Evolutionary conservation across 345 rosid species (phyloP).

Genomic region (Hibiscus mutabilis): DNA sequence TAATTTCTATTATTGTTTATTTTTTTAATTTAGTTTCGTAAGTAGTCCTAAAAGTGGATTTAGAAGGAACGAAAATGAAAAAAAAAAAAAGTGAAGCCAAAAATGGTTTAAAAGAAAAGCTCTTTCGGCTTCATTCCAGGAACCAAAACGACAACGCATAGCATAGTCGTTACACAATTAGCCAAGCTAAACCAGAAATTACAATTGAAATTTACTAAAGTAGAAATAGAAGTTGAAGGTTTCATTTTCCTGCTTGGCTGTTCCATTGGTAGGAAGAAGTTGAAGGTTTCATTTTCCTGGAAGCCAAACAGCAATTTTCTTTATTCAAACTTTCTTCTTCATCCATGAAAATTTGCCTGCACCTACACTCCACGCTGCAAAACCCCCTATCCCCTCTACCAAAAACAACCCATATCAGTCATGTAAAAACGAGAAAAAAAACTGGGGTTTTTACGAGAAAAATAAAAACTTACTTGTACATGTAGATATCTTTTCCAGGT

Average conservation of each 20-base stretch:
- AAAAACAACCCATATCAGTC: not conserved
- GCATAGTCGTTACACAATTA: conserved; percentile 25
- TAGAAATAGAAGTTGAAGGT: no score
- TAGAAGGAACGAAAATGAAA: no score
- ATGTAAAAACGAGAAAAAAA: not conserved
- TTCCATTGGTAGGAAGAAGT: not conserved
- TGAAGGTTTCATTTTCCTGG: conserved; percentile 24
- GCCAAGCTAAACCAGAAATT: conserved; percentile 16
- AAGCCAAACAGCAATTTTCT: conserved; percentile 40
- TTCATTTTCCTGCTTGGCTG: no score
- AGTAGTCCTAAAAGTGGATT: no score
- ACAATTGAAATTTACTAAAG: not conserved
- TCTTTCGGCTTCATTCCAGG: conserved; percentile 26
- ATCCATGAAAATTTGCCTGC: conserved; percentile 75
- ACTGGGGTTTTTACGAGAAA: not conserved
- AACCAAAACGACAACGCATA: conserved; percentile 24
- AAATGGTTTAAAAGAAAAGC: not conserved
- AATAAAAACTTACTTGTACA: conserved; percentile 75
- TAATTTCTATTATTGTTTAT: no score
- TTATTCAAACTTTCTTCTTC: conserved; percentile 48
- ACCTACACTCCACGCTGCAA: conserved; percentile 90
- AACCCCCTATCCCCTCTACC: conserved; percentile 72
- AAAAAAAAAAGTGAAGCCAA: not conserved
- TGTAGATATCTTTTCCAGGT: conserved; percentile 78
- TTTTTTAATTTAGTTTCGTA: no score